Evolutionary conservation across 1,284 basidiomycete species (phyloP), one percentile per base, ranked within the genome.

Genomic region (Trichosporon sp.): DNA sequence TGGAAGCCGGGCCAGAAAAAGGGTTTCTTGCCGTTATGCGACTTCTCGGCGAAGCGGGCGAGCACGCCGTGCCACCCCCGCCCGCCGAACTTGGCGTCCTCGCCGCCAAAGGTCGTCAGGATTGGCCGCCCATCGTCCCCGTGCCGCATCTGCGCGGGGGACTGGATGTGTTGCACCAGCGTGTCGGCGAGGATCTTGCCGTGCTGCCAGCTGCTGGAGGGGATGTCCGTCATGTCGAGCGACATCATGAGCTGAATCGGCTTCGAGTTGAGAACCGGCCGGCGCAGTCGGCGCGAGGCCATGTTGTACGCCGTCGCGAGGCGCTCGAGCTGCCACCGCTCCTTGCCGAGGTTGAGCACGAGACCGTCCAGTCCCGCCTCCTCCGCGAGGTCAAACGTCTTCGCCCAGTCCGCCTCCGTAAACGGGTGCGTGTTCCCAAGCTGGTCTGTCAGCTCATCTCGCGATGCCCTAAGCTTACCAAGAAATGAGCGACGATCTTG

Each of bases 1-100:
- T 85, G 85, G 75, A 84, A 85, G 1, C 80, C 75, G 0, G 84
- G 84, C 69, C 80, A 78, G 78, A 85, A 84, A 66, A 78, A 78
- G 35, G 83, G 74, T 76, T 79, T 69, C 10, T 11, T 79, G 78
- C 68, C 79, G 71, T 43, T 78, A 65, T 0, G 72, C 76, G 43
- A 76, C 4, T 69, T 43, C 4, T 43, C 12, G 8, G 79, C 74
- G 7, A 84, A 70, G 11, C 68, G 68, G 0, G 65, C 38, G 14
- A 84, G 71, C 51, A 82, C 78, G 1, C 76, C 79, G 6, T 61
- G 40, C 84, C 82, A 85, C 0, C 78, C 79, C 7, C 63, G 37
- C 12, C 74, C 77, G 5, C 83, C 82, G 59, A 81, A 80, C 3
- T 16, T 40, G 14, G 74, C 75, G 26, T 70, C 69, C 21, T 81